Evolutionary conservation across 352 stramenopile species (phyloP).

Genomic region (Phytophthora citrophthora): DNA sequence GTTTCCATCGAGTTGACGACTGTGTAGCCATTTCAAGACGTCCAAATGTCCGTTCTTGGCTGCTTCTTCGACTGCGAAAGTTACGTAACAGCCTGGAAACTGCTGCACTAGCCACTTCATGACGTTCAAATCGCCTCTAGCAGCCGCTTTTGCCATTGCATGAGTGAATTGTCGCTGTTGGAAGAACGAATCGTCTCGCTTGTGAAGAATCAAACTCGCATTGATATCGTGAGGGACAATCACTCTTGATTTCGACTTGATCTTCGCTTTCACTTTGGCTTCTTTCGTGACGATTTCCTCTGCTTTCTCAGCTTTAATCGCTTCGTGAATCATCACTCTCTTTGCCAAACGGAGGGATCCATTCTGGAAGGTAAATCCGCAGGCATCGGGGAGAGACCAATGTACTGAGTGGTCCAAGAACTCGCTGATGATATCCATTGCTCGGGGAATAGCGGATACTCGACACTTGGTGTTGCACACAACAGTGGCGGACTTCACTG

Average conservation of each 20-base stretch:
- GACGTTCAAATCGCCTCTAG: slow-evolving; percentile 33
- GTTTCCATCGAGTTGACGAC: slow-evolving; percentile 17
- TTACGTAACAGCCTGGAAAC: slow-evolving; percentile 42
- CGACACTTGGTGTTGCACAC: slow-evolving; percentile 28
- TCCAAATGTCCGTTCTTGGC: slow-evolving; percentile 38
- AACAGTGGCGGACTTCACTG: slow-evolving; percentile 23
- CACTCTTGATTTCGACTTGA: slow-evolving; percentile 14
- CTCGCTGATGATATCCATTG: slow-evolving; percentile 38
- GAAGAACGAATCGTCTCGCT: slow-evolving; percentile 32
- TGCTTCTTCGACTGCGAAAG: slow-evolving; percentile 37
- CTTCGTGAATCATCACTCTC: slow-evolving; percentile 30
- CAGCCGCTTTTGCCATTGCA: slow-evolving; percentile 33
- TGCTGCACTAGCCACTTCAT: slow-evolving; percentile 35
- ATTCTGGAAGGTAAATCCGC: slow-evolving; percentile 29
- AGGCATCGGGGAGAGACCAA: slow-evolving; percentile 38
- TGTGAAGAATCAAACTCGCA: slow-evolving; percentile 13
- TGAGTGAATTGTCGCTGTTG: slow-evolving; percentile 36
- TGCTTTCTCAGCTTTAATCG: slow-evolving; percentile 18
- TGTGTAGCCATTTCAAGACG: slow-evolving; percentile 43
- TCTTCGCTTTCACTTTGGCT: slow-evolving; percentile 8
- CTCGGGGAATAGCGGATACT: slow-evolving; percentile 32
- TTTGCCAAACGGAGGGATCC: slow-evolving; percentile 30
- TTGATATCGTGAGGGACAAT: slow-evolving; percentile 12
- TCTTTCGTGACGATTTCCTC: slow-evolving; percentile 19
- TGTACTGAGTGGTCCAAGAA: slow-evolving; percentile 38